A percentile compares a stretch with the other conserved stretches of the same genome.
Evolutionary conservation across 768 basidiomycete species (phyloP).

Genomic region (Dictyophora rubrovolvata): DNA sequence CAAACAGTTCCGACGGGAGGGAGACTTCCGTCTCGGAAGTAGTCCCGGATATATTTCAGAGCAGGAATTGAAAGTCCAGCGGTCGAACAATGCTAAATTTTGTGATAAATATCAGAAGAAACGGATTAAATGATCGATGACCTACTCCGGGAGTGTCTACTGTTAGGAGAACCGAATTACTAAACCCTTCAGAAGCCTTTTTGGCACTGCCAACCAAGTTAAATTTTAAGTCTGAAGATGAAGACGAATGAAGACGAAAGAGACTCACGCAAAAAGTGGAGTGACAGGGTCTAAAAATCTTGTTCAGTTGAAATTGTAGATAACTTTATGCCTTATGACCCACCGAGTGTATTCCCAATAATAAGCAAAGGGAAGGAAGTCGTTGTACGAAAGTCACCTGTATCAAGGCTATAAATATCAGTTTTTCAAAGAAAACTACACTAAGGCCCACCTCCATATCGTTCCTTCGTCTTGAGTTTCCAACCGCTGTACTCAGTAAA

Average conservation of each 20-base stretch:
- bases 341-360: conserved; percentile 29
- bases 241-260: neutral
- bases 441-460: neutral
- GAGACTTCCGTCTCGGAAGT: conserved; percentile 18
- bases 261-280: neutral
- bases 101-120: neutral
- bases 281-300: neutral
- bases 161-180: conserved; percentile 6
- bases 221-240: neutral
- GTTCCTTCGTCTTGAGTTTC: conserved; percentile 5
- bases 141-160: conserved; percentile 11
- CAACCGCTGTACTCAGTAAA: conserved; percentile 1
- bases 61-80: conserved; percentile 16
- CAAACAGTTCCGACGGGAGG: conserved; percentile 18
- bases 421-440: neutral
- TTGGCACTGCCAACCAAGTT: conserved; percentile 1
- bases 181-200: conserved; percentile 8
- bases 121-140: neutral
- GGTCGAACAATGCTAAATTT: conserved; percentile 15
- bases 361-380: conserved; percentile 31
- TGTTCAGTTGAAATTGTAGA: neutral
- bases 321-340: neutral
- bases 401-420: neutral
- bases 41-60: conserved; percentile 14
- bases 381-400: conserved; percentile 27